These are phyloP conservation scores for Neofusicoccum cordaticola DNA, from an alignment of 2,329 filamentous ascomycete genomes.

Conservation along the genomic window DNA sequence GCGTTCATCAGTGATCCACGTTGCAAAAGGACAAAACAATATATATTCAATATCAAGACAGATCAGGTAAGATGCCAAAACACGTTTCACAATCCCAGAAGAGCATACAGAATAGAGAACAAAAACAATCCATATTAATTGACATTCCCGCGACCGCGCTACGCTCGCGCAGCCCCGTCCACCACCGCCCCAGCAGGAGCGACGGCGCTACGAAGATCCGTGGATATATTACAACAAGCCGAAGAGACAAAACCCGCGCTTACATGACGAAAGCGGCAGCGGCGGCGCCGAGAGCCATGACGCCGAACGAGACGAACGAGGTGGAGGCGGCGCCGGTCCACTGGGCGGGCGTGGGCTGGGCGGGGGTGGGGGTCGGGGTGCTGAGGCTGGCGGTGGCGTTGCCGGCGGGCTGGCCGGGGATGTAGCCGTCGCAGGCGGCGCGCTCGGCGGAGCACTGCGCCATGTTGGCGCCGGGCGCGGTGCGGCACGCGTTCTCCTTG, in stretches of 20 bases:
- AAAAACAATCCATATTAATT: no score
- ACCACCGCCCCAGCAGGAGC: no score
- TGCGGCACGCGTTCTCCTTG: conserved; percentile 9
- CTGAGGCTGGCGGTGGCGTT: conserved; percentile 5
- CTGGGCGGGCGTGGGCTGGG: conserved; percentile 1
- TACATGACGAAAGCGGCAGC: conserved; percentile 8
- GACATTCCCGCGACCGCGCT: no score
- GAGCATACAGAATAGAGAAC: no score
- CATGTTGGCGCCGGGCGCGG: neutral
- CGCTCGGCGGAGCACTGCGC: neutral
- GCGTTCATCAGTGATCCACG: no score
- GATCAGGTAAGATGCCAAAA: no score
- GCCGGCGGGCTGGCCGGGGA: neutral
- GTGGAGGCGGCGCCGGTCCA: conserved; percentile 5
- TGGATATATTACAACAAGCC: neutral
- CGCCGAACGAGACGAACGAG: conserved; percentile 12
- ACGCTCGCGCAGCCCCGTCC: no score
- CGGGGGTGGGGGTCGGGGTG: conserved; percentile 1
- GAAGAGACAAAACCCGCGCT: neutral
- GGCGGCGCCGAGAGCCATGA: conserved; percentile 8
- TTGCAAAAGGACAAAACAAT: no score
- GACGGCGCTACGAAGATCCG: no score
- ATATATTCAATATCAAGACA: no score
- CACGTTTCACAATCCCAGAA: no score
- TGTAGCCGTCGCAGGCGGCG: neutral